phyloP scores from a whole-genome alignment of 2,329 filamentous ascomycete species.

The Ustulina deusta region DNA sequence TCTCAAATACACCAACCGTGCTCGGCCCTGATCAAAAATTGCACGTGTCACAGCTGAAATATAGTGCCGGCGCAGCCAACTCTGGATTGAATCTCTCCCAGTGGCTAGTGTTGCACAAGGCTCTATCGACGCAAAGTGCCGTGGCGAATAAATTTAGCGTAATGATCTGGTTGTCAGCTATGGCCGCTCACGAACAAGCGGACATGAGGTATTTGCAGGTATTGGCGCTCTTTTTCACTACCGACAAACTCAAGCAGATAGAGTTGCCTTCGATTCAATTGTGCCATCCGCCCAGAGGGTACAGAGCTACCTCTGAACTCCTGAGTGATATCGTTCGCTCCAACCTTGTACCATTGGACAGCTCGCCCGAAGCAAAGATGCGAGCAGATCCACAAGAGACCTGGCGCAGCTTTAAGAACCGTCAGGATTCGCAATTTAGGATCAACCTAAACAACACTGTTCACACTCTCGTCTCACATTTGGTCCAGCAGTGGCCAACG shows the following conservation, averaged over 20 bases:
- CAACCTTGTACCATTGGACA: background rate
- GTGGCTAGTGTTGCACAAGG: conserved; percentile 18
- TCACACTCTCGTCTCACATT: background rate
- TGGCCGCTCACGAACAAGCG: conserved; percentile 11
- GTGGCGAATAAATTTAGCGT: conserved; percentile 16
- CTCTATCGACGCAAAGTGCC: conserved; percentile 12
- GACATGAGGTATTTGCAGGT: conserved; percentile 19
- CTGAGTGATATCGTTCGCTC: background rate
- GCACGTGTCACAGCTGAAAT: conserved; percentile 11
- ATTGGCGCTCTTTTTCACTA: conserved; percentile 16
- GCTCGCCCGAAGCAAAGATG: conserved; percentile 23
- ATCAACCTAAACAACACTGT: background rate
- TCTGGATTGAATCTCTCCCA: conserved; percentile 18
- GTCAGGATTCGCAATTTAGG: background rate
- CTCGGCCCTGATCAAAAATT: conserved; percentile 3
- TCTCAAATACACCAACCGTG: background rate
- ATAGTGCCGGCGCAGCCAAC: conserved; percentile 18
- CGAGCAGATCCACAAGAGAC: background rate
- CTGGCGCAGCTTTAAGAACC: background rate
- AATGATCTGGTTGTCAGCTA: conserved; percentile 33
- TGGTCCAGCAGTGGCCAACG: conserved; percentile 10
- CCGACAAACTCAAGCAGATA: conserved; percentile 1
- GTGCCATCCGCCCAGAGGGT: conserved; percentile 19
- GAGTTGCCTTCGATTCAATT: background rate
- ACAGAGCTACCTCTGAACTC: conserved; percentile 1